Conservation (phyloP, 306 rosid species). For the Luffa aegyptiaca region DNA sequence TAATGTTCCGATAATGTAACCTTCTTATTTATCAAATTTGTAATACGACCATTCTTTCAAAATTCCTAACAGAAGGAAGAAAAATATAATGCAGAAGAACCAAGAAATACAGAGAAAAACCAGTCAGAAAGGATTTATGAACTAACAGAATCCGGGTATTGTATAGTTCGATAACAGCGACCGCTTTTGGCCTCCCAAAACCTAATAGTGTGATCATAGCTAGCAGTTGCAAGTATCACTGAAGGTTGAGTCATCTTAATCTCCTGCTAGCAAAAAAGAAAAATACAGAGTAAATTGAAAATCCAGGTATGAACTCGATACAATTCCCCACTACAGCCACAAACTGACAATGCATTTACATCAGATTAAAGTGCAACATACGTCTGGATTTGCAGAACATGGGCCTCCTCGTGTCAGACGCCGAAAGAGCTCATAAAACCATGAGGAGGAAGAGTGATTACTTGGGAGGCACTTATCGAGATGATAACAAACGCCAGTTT, state of each 20-base stretch:
- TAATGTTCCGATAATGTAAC: not conserved
- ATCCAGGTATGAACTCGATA: not conserved
- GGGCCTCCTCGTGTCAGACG: not conserved
- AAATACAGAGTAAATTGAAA: not conserved
- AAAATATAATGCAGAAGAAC: not conserved
- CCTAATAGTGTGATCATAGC: constrained; percentile 93
- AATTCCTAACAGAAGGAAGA: constrained; percentile 3
- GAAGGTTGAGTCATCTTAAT: constrained; percentile 73
- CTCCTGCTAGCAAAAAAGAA: not conserved
- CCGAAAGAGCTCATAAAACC: not conserved
- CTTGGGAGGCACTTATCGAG: not conserved
- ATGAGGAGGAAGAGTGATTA: not conserved
- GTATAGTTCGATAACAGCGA: constrained; percentile 94
- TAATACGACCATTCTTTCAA: not conserved
- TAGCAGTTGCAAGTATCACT: constrained; percentile 90
- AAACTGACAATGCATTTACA: not conserved
- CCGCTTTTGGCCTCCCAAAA: constrained; percentile 99
- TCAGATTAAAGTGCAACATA: not conserved
- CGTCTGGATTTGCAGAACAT: not conserved
- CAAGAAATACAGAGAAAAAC: not conserved
- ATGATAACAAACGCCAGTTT: not conserved
- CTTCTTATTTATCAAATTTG: not conserved
- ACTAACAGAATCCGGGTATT: constrained; percentile 88
- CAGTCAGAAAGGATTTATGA: not conserved
- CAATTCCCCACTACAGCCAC: not conserved